Percentiles rank a stretch among this genome's conserved stretches.
Evolutionary conservation across 805 yeast species (phyloP).

Genomic region (Ogataea sp.): DNA sequence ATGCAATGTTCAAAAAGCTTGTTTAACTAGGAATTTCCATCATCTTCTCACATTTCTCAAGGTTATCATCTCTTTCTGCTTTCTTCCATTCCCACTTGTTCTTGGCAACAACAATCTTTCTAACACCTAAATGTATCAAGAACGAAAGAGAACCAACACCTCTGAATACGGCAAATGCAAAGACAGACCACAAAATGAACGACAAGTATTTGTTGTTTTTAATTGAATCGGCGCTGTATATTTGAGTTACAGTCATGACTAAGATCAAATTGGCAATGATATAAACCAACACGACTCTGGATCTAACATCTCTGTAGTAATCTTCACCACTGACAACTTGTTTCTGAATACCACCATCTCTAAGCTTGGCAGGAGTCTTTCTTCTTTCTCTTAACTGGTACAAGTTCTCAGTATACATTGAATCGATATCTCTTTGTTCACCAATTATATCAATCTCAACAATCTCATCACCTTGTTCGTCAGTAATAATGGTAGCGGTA

Average conservation of each 20-base stretch:
- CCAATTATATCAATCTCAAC: slow-evolving; percentile 71
- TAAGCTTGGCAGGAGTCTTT: slow-evolving; percentile 45
- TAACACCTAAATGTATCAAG: slow-evolving; percentile 35
- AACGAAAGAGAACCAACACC: slow-evolving; percentile 75
- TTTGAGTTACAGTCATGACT: slow-evolving; percentile 82
- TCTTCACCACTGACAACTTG: slow-evolving; percentile 53
- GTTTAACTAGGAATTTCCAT: slow-evolving; percentile 6
- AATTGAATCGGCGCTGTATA: slow-evolving; percentile 60
- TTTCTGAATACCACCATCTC: slow-evolving; percentile 29
- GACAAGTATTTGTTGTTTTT: slow-evolving; percentile 68
- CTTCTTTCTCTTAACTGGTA: slow-evolving; percentile 66
- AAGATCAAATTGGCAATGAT: slow-evolving; percentile 72
- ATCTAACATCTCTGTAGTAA: slow-evolving; percentile 90
- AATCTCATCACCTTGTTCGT: slow-evolving; percentile 76
- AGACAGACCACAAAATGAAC: slow-evolving; percentile 88
- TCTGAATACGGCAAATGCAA: slow-evolving; percentile 72
- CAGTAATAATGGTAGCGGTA: slow-evolving; percentile 72
- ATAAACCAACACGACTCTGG: slow-evolving; percentile 95
- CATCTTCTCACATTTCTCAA: slow-evolving; percentile 4
- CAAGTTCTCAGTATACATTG: slow-evolving; percentile 69
- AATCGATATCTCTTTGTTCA: slow-evolving; percentile 70
- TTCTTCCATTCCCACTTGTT: slow-evolving; percentile 24
- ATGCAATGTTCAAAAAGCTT: neutral
- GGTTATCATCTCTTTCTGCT: neutral
- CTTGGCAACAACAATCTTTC: slow-evolving; percentile 22